Base-by-base conservation (phyloP, 371 early-diverging fungal species). In the Haplosporangium sp. region DNA sequence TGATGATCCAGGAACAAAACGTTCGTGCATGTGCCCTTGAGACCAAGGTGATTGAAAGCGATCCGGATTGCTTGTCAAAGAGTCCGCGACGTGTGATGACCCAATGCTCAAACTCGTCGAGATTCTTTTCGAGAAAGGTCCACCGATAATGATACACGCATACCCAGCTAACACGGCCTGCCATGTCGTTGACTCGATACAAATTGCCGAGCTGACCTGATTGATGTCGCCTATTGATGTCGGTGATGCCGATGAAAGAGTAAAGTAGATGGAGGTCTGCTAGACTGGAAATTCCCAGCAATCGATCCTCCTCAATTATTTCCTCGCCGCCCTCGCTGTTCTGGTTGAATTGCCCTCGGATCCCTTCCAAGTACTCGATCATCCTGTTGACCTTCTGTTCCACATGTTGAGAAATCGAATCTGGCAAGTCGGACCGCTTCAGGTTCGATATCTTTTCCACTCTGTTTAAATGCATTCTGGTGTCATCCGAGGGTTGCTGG, bases 111-210 rank as follows among this genome's bases (percentile, higher is more conserved):
- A 77, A 77, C 16, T 71, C 72, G 59, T 77, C 77, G 20, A 77
- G 59, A 45, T 71, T 71, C 45, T 59, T 58, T 5, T 77, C 72
- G 16, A 71, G 46, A 60, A 77, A 77, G 10, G 77, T 77, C 77
- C 77, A 77, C 36, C 77, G 72, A 23, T 71, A 77, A 23, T 77
- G 77, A 45, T 70, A 70, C 13, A 67, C 63, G 36, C 77, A 77
- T 20, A 77, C 57, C 77, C 77, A 77, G 41, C 67, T 77, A 37
- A 62, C 72, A 21, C 71, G 67, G 46, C 77, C 72, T 23, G 42
- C 21, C 7, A 64, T 54, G 43, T 77, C 71, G 45, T 67, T 71
- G 60, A 77, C 47, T 6, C 77, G 71, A 43, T 67, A 70, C 16
- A 77, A 40, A 54, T 77, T 71, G 13, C 67, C 77, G 18, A 71